Percentiles rank a stretch among this genome's conserved stretches.
Evolutionary conservation across 768 basidiomycete species (phyloP).

Genomic region (Hemileccinum rubropunctum): DNA sequence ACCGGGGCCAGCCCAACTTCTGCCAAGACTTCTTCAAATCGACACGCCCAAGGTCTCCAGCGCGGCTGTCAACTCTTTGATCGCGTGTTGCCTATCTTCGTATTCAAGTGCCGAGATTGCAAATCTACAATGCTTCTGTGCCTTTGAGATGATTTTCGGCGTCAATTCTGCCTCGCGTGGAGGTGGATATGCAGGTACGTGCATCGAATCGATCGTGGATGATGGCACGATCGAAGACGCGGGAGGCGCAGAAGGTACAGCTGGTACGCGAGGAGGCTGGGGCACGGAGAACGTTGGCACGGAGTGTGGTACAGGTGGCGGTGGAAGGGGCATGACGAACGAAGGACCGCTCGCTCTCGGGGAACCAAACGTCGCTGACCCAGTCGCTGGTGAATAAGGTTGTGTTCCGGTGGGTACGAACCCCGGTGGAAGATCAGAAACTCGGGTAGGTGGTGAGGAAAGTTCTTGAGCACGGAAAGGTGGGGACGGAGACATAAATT

Average conservation of each 20-base stretch:
- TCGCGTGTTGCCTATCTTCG: constrained; percentile 86
- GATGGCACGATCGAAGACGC: not conserved
- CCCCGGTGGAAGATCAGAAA: constrained; percentile 27
- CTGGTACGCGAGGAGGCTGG: constrained; percentile 22
- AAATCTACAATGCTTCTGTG: constrained; percentile 90
- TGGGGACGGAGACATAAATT: constrained; percentile 9
- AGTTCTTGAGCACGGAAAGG: constrained; percentile 6
- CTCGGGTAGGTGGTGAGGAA: constrained; percentile 15
- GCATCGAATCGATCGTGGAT: constrained; percentile 4
- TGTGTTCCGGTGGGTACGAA: constrained; percentile 27
- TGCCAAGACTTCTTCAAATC: constrained; percentile 8
- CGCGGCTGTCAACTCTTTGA: constrained; percentile 77
- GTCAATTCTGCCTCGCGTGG: constrained; percentile 47
- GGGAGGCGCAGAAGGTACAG: constrained; percentile 1
- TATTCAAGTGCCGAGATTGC: constrained; percentile 96
- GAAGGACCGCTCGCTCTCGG: constrained; percentile 1
- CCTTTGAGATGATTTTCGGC: constrained; percentile 62
- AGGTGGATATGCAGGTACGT: constrained; percentile 18
- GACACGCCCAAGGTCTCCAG: constrained; percentile 61
- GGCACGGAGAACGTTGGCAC: constrained; percentile 10
- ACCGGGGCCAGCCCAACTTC: constrained; percentile 4
- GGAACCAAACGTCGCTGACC: constrained; percentile 6
- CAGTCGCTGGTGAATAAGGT: constrained; percentile 12
- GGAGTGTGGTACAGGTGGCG: constrained; percentile 9
- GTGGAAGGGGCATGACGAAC: constrained; percentile 20